Evolutionary conservation across 805 yeast genomes (phyloP), one percentile per base, ranked within the genome.

Genomic region (Candida sithepensis): DNA sequence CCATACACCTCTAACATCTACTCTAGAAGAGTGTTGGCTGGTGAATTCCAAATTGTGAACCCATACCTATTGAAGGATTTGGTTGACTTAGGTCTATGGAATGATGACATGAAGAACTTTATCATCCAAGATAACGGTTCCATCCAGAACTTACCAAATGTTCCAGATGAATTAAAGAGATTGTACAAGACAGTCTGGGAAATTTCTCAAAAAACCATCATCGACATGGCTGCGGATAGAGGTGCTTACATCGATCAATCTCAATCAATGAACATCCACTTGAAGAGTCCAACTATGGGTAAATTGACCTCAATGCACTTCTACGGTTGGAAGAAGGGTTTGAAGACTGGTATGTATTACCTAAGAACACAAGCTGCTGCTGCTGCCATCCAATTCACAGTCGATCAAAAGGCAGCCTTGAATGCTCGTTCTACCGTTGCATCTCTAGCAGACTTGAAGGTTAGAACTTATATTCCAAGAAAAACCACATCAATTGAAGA

Each of bases 301-400:
- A 94, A 94, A 70, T 79, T 94, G 65, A 94, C 99, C 8, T 82
- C 92, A 51, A 94, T 94, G 97, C 99, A 94, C 69, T 94, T 94
- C 77, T 92, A 94, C 65, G 99, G 98, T 49, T 94, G 99, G 99
- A 88, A 89, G 78, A 89, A 87, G 75, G 99, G 99, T 52, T 80
- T 94, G 67, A 94, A 94, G 79, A 94, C 99, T 20, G 99, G 99
- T 69, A 94, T 94, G 98, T 94, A 94, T 76, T 94, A 94, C 71
- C 75, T 94, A 68, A 86, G 98, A 74, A 92, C 98, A 9, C 96
- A 89, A 77, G 97, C 98, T 55, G 99, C 98, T 32, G 84, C 97
- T 44, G 92, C 96, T 47, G 97, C 98, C 44, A 94, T 94, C 65
- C 97, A 94, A 73, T 94, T 91, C 71, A 86, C 95, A 18, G 85